A percentile compares a stretch with the other conserved stretches of the same genome.
These are phyloP conservation scores for Rubroboletus satanas DNA, from an alignment of 768 basidiomycete species.

Conservation along the genomic window DNA sequence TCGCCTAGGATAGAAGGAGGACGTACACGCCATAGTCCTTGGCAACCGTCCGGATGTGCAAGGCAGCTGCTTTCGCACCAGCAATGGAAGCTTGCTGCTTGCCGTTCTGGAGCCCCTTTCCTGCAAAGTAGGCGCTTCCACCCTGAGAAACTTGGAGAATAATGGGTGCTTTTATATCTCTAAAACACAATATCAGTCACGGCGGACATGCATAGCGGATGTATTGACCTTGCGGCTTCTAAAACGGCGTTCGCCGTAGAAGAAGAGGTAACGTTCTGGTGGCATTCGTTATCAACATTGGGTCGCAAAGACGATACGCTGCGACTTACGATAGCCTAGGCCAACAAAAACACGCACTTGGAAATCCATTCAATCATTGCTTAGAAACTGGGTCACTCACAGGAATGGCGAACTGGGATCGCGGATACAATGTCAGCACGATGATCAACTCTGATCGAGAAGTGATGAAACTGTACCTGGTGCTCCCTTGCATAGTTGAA, in stretches of 20 bases:
- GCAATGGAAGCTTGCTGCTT: constrained; percentile 92
- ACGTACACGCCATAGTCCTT: constrained; percentile 91
- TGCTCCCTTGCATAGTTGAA: constrained; percentile 91
- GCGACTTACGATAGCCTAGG: constrained; percentile 71
- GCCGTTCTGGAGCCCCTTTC: constrained; percentile 93
- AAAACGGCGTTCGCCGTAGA: constrained; percentile 92
- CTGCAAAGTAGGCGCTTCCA: constrained; percentile 92
- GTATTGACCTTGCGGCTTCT: constrained; percentile 82
- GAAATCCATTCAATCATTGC: neutral
- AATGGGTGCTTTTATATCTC: constrained; percentile 95
- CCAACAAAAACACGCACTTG: neutral
- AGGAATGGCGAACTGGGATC: constrained; percentile 72
- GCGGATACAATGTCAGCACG: constrained; percentile 11
- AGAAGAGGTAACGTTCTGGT: constrained; percentile 92
- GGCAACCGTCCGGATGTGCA: constrained; percentile 84
- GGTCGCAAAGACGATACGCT: neutral
- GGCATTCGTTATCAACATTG: neutral
- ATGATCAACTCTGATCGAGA: neutral
- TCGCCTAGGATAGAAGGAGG: neutral
- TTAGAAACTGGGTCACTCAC: constrained; percentile 44
- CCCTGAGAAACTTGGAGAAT: constrained; percentile 98
- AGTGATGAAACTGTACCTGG: constrained; percentile 49
- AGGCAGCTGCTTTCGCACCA: constrained; percentile 91
- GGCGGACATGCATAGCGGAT: neutral
- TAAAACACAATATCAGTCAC: constrained; percentile 28